phyloP scores from a whole-genome alignment of 2,329 filamentous ascomycete genomes.

The Clarireedia paspali region DNA sequence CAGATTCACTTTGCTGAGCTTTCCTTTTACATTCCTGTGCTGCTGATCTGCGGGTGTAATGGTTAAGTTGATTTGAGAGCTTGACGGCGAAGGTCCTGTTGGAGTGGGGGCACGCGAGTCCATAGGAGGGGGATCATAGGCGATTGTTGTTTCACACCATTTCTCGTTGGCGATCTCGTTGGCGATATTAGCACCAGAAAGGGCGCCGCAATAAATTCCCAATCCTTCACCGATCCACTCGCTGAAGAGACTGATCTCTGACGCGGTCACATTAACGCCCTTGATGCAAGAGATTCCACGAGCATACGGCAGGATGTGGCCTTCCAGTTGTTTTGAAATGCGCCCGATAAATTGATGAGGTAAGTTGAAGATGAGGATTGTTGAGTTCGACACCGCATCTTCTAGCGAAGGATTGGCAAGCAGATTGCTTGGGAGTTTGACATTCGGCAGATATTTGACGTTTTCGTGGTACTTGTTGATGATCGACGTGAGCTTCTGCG shows the following conservation, averaged over 20 bases:
- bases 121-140: slow-evolving; percentile 85
- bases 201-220: slow-evolving; percentile 91
- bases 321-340: slow-evolving; percentile 75
- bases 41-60: slow-evolving; percentile 38
- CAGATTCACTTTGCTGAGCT: slow-evolving; percentile 60
- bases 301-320: slow-evolving; percentile 85
- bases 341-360: slow-evolving; percentile 92
- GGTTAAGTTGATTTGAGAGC: slow-evolving; percentile 42
- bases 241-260: slow-evolving; percentile 82
- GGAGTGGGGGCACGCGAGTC: slow-evolving; percentile 72
- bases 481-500: slow-evolving; percentile 80
- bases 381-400: slow-evolving; percentile 74
- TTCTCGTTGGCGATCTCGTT: slow-evolving; percentile 92
- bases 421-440: slow-evolving; percentile 75
- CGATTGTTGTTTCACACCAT: slow-evolving; percentile 94
- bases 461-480: slow-evolving; percentile 96
- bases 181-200: slow-evolving; percentile 94
- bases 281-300: slow-evolving; percentile 97
- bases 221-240: slow-evolving; percentile 88
- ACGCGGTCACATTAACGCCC: slow-evolving; percentile 85
- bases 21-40: slow-evolving; percentile 63
- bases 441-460: slow-evolving; percentile 91
- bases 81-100: slow-evolving; percentile 41
- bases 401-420: slow-evolving; percentile 74
- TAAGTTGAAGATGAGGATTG: slow-evolving; percentile 91